Evolutionary conservation across 768 basidiomycete genomes (phyloP).

Genomic region (Tricholoma sp.): DNA sequence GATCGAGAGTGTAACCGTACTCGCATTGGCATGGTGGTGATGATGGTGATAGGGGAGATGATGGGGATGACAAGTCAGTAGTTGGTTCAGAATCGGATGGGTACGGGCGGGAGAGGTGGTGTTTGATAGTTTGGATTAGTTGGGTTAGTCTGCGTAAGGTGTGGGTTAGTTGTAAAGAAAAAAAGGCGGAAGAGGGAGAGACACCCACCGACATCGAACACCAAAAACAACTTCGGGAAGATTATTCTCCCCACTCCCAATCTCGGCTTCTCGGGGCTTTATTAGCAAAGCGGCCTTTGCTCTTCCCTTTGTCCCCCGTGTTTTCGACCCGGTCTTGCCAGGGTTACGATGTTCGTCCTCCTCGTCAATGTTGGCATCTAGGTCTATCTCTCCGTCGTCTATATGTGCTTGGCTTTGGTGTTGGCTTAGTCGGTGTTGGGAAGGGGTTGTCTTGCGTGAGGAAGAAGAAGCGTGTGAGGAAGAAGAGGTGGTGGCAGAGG

Average conservation of each 20-base stretch:
- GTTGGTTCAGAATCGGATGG: too few species aligned
- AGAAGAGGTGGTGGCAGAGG: neutral
- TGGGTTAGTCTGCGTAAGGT: conserved; percentile 44
- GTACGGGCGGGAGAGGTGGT: conserved; percentile 32
- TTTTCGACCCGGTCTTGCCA: too few species aligned
- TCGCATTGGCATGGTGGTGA: conserved; percentile 1
- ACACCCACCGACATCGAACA: conserved; percentile 56
- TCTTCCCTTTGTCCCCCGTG: neutral
- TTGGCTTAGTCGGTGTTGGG: too few species aligned
- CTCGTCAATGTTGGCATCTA: neutral
- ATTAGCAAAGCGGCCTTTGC: neutral
- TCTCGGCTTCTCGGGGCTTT: neutral
- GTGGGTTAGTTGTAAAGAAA: neutral
- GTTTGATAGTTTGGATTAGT: conserved; percentile 57
- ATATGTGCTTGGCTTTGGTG: neutral
- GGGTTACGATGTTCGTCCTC: neutral
- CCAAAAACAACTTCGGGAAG: conserved; percentile 37
- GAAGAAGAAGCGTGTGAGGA: neutral
- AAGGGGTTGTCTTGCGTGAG: neutral
- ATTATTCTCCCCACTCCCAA: neutral
- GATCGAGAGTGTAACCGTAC: conserved; percentile 50
- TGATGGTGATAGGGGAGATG: too few species aligned
- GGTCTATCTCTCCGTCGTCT: neutral
- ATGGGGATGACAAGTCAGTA: too few species aligned
- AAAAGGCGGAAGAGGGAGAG: neutral